These are phyloP conservation scores for Mytilinidion resinicola DNA, from an alignment of 495 filamentous ascomycete genomes.

Conservation along the genomic window DNA sequence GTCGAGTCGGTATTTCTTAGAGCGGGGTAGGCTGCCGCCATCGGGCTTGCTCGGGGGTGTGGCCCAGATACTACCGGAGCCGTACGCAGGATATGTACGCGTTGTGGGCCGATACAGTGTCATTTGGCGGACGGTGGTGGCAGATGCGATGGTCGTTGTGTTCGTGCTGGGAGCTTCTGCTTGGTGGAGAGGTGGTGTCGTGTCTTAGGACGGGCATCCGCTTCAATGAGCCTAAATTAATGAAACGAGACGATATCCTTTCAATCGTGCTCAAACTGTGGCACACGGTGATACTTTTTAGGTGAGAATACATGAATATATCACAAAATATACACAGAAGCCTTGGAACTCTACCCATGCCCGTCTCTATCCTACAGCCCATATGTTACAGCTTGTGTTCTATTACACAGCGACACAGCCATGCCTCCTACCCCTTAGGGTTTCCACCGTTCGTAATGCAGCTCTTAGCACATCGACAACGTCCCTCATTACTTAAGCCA, in stretches of 20 bases:
- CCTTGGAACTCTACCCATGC: neutral
- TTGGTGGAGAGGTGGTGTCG: conserved; percentile 50
- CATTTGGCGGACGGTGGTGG: conserved; percentile 56
- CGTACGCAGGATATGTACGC: conserved; percentile 49
- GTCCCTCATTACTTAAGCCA: neutral
- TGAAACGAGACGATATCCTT: neutral
- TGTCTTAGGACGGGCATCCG: neutral
- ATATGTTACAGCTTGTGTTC: neutral
- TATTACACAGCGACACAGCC: too few relatives aligned
- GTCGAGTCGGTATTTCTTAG: conserved; percentile 58
- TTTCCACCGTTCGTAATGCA: neutral
- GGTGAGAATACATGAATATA: neutral
- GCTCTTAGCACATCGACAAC: neutral
- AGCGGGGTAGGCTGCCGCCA: conserved; percentile 44
- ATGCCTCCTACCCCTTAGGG: neutral
- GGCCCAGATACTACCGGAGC: conserved; percentile 52
- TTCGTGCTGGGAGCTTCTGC: conserved; percentile 69
- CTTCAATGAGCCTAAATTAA: neutral
- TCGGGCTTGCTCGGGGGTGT: conserved; percentile 51
- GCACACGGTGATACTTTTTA: neutral
- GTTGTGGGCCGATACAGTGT: conserved; percentile 61
- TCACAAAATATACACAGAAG: neutral
- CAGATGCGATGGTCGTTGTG: conserved; percentile 61
- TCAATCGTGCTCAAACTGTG: neutral
- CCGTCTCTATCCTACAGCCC: neutral